Percentiles rank a stretch among this genome's conserved stretches.
phyloP scores from a whole-genome alignment of 371 early-diverging fungal species.

The Blakeslea trispora region DNA sequence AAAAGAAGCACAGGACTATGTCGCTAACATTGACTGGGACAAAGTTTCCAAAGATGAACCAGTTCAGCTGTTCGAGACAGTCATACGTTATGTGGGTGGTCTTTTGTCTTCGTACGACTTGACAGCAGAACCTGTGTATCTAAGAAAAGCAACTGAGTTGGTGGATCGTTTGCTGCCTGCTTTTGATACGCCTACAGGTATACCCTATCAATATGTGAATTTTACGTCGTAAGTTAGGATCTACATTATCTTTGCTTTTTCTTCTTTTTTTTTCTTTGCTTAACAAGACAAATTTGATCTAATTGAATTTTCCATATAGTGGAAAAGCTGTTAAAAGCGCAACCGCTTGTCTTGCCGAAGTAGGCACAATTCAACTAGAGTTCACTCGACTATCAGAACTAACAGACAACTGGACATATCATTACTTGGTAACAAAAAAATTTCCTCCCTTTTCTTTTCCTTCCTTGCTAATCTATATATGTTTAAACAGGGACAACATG shows the following conservation, averaged over 20 bases:
- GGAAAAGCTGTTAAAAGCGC: slow-evolving; percentile 32
- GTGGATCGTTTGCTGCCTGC: slow-evolving; percentile 58
- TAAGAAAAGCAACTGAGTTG: slow-evolving; percentile 54
- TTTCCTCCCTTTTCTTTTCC: background rate
- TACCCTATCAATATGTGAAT: slow-evolving; percentile 56
- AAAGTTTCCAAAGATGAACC: slow-evolving; percentile 18
- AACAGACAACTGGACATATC: slow-evolving; percentile 67
- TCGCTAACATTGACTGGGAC: slow-evolving; percentile 51
- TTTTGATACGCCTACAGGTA: slow-evolving; percentile 62
- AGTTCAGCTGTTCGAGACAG: slow-evolving; percentile 78
- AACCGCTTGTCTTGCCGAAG: slow-evolving; percentile 70
- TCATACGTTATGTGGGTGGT: slow-evolving; percentile 88
- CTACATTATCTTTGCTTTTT: background rate
- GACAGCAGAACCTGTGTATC: slow-evolving; percentile 41
- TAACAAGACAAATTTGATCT: no score
- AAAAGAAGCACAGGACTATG: slow-evolving; percentile 61
- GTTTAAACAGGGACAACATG: slow-evolving; percentile 42
- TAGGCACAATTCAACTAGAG: slow-evolving; percentile 89
- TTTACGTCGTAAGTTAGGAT: slow-evolving; percentile 37
- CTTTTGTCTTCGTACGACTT: slow-evolving; percentile 80
- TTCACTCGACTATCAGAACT: slow-evolving; percentile 78
- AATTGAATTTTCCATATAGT: slow-evolving; percentile 12
- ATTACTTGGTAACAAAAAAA: slow-evolving; percentile 42
- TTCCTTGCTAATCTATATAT: background rate
- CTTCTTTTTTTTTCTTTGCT: background rate